phyloP scores from a whole-genome alignment of 2,329 filamentous ascomycete species.

The Salinomyces thailandicus region DNA sequence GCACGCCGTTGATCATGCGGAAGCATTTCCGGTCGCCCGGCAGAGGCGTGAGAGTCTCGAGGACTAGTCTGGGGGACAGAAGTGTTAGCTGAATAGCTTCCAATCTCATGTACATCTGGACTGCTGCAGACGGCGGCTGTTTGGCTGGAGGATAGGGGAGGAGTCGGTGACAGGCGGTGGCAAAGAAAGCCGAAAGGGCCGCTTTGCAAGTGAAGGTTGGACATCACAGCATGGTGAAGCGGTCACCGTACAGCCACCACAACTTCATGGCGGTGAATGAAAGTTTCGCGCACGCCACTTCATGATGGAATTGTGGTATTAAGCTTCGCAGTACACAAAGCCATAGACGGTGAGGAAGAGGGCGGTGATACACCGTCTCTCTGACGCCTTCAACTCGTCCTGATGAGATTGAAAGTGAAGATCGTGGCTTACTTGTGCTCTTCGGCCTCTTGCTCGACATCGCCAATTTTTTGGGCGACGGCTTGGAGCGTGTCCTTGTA shows the following conservation, averaged over 20 bases:
- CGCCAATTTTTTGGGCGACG: conserved; percentile 90
- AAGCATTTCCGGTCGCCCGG: conserved; percentile 88
- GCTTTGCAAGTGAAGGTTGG: too few relatives aligned
- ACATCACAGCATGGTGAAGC: too few relatives aligned
- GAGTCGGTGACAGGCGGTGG: too few relatives aligned
- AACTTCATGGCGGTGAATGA: conserved; percentile 29
- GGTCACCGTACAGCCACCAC: too few relatives aligned
- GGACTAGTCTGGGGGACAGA: conserved; percentile 65
- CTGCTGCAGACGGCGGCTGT: too few relatives aligned
- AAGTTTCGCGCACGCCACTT: conserved; percentile 14
- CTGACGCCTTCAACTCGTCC: too few relatives aligned
- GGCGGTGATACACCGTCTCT: conserved; percentile 21
- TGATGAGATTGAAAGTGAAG: background rate
- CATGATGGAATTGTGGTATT: background rate
- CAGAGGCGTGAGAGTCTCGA: conserved; percentile 80
- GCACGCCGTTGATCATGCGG: conserved; percentile 93
- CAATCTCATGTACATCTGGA: too few relatives aligned
- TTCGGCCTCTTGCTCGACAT: conserved; percentile 93
- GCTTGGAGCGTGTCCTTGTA: conserved; percentile 74
- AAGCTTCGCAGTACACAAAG: background rate
- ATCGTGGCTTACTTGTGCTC: conserved; percentile 72
- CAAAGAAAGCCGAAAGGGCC: too few relatives aligned
- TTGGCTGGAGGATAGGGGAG: too few relatives aligned
- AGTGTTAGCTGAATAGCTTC: conserved; percentile 5
- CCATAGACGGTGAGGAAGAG: conserved; percentile 5